A percentile compares a stretch with the other conserved stretches of the same genome.
phyloP scores from a whole-genome alignment of 345 rosid species.

The Citrus reticulata region DNA sequence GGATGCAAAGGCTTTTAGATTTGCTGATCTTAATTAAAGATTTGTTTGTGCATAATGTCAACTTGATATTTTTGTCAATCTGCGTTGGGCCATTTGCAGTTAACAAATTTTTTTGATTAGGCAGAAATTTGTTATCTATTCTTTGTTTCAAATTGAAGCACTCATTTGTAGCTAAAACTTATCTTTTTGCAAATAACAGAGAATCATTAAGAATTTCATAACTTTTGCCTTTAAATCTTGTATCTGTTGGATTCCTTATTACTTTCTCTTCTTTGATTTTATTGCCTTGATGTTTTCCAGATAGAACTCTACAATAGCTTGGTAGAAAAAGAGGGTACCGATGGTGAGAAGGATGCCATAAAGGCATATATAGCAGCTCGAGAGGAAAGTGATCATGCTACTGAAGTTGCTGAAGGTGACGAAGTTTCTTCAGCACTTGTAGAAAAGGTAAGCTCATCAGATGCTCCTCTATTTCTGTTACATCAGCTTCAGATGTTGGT shows the following conservation, averaged over 20 bases:
- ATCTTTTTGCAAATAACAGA: not conserved
- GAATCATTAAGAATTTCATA: not conserved
- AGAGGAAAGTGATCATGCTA: constrained; percentile 49
- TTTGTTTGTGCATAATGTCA: not conserved
- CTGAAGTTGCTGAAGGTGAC: constrained; percentile 49
- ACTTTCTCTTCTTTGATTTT: not conserved
- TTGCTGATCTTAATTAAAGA: not conserved
- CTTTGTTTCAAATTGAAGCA: not conserved
- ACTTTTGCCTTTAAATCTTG: not conserved
- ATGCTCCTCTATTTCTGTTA: not conserved
- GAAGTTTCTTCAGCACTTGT: constrained; percentile 77
- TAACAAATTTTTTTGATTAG: not conserved
- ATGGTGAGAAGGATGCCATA: constrained; percentile 65
- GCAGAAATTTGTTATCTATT: not conserved
- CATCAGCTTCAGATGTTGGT: not conserved
- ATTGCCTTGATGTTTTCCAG: constrained; percentile 37
- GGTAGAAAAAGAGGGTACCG: constrained; percentile 68
- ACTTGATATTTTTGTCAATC: not conserved
- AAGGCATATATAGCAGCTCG: constrained; percentile 85
- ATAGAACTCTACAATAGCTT: constrained; percentile 81
- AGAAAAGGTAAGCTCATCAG: constrained; percentile 46
- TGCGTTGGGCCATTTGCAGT: not conserved
- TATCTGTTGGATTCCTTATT: not conserved
- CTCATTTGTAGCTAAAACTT: not conserved
- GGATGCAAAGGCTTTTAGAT: not conserved